These are phyloP conservation scores for Fomitopsis serialis DNA, from an alignment of 768 basidiomycete genomes.

Conservation along the genomic window DNA sequence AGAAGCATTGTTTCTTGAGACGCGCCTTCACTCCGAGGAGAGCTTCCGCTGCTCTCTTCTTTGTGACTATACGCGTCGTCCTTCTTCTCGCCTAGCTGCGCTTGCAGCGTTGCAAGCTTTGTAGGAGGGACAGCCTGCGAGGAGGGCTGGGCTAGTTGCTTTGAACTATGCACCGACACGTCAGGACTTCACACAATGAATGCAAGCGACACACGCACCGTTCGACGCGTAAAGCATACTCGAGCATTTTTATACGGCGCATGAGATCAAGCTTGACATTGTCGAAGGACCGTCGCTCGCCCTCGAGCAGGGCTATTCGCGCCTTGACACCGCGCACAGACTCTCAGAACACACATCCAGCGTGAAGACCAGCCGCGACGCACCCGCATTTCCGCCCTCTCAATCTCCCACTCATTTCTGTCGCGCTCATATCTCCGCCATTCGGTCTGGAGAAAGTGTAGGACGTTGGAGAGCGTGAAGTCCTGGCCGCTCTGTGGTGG, in stretches of 20 bases:
- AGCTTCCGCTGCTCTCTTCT: slow-evolving; percentile 76
- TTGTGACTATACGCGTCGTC: slow-evolving; percentile 72
- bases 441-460: slow-evolving; percentile 97
- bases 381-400: slow-evolving; percentile 98
- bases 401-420: slow-evolving; percentile 99
- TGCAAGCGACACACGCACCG: slow-evolving; percentile 52
- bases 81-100: slow-evolving; percentile 45
- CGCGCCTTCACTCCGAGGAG: slow-evolving; percentile 80
- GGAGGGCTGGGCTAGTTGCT: slow-evolving; percentile 64
- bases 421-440: slow-evolving; percentile 98
- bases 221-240: slow-evolving; percentile 94
- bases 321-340: slow-evolving; percentile 47
- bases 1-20: slow-evolving; percentile 8
- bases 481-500: slow-evolving; percentile 87
- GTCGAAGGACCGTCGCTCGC: slow-evolving; percentile 94
- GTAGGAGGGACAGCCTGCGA: slow-evolving; percentile 56
- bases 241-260: slow-evolving; percentile 98
- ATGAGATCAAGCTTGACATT: slow-evolving; percentile 94
- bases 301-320: slow-evolving; percentile 94
- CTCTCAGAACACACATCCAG: not conserved
- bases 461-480: slow-evolving; percentile 87
- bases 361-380: slow-evolving; percentile 26
- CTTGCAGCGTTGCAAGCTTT: slow-evolving; percentile 61
- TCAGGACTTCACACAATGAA: slow-evolving; percentile 22
- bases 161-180: slow-evolving; percentile 53